Evolutionary conservation across 106 monocot species (phyloP).

Genomic region (Amphibolis antarctica): DNA sequence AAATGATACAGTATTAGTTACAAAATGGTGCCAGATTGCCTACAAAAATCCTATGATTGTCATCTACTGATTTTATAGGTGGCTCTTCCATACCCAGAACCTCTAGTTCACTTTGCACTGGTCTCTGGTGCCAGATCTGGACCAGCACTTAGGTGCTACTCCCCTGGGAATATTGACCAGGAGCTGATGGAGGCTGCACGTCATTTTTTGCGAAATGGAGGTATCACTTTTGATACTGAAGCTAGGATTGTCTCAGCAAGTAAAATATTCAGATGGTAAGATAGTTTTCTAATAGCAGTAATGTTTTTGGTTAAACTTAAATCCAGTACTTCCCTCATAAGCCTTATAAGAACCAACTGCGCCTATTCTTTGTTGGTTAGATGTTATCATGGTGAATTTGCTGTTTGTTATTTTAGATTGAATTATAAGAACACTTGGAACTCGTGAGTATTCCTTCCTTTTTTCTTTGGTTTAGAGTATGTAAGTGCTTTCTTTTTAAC

Average conservation of each 20-base stretch:
- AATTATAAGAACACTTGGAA: no score
- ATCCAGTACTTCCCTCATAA: no score
- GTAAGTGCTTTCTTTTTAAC: neutral
- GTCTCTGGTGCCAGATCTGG: conserved; percentile 70
- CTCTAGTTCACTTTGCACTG: conserved; percentile 80
- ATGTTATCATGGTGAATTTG: no score
- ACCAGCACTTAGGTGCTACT: conserved; percentile 80
- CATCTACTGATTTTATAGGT: conserved; percentile 32
- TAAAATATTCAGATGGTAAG: conserved; percentile 73
- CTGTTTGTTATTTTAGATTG: no score
- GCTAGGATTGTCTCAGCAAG: conserved; percentile 45
- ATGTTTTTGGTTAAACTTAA: no score
- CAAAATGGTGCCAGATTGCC: neutral
- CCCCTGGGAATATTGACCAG: conserved; percentile 70
- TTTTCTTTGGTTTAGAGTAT: no score
- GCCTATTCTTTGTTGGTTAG: no score
- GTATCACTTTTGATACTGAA: conserved; percentile 49
- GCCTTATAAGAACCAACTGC: no score
- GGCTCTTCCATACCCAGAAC: conserved; percentile 62
- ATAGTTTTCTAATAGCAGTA: neutral
- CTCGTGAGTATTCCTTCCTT: no score
- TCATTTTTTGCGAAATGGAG: conserved; percentile 62
- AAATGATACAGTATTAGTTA: no score
- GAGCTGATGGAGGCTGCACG: conserved; percentile 82
- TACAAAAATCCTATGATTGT: conserved; percentile 2